Evolutionary conservation across 208 protist genomes (phyloP).

Genomic region (Acanthamoeba culbertsoni): DNA sequence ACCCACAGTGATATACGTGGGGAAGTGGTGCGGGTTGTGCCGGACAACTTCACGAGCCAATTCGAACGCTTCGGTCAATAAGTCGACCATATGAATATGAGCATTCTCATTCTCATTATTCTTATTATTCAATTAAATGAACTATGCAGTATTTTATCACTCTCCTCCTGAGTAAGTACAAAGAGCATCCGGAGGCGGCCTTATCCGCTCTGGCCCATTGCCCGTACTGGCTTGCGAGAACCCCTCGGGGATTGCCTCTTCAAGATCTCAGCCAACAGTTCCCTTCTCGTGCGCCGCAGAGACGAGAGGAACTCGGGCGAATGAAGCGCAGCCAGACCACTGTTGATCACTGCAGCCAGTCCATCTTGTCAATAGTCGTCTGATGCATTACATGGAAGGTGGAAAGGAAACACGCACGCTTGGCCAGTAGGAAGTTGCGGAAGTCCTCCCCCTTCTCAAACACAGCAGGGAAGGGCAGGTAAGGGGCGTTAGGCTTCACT

Average conservation of each 20-base stretch:
- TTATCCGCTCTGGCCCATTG: no score
- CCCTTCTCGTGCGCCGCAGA: neutral
- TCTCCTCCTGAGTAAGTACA: no score
- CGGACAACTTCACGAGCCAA: no score
- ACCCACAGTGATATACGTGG: no score
- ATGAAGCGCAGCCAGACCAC: neutral
- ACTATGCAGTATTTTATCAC: no score
- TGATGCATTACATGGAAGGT: neutral
- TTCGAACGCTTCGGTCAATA: no score
- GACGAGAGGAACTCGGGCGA: neutral
- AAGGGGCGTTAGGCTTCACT: conserved; percentile 26
- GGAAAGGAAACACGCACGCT: conserved; percentile 16
- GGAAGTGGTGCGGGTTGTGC: no score
- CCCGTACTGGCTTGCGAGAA: no score
- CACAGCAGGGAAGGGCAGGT: conserved; percentile 11
- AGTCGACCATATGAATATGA: no score
- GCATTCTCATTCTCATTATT: no score
- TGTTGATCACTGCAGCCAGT: neutral
- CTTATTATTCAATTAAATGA: no score
- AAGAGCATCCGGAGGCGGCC: no score
- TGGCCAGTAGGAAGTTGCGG: conserved; percentile 61
- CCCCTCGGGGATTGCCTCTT: neutral
- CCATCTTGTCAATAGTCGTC: neutral
- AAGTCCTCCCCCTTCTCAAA: conserved; percentile 50
- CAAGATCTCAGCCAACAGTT: neutral